Base-by-base conservation (phyloP, 1,139 yeast species). In the Debaryomycetaceae sp. region DNA sequence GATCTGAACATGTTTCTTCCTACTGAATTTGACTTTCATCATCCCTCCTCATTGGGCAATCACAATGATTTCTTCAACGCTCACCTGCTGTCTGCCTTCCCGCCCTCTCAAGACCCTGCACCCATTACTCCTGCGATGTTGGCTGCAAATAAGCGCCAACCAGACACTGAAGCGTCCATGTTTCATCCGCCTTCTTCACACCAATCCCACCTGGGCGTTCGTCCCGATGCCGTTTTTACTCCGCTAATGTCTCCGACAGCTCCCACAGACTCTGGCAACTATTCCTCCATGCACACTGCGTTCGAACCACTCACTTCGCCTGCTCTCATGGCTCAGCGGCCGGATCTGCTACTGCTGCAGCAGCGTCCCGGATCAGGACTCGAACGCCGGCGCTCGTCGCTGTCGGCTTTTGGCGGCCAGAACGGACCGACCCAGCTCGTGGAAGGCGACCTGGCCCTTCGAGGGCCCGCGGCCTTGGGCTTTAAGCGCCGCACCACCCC, bases 171-270 rank as follows among this genome's bases (percentile, higher is more conserved):
- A 16, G 18, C 24, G 5, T 13, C 21, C 22, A 16, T 14, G 15
- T n/a, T 5, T 22, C 21, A 15, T 12, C 8, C 14, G 25, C 16
- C 14, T 23, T 24, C 23, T 33, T 23, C 25, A 27, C 16, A 22
- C 18, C 18, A n/a, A n/a, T n/a, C n/a, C 16, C n/a, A n/a, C 25
- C 8, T 18, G 26, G 22, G 21, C 16, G 29, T 23, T 8, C 27
- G 65, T 21, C 69, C 71, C 1, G 70, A 63, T 32, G 66, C 66
- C 7, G 68, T 70, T 4, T 78, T 74, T 49, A 80, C 92, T 0
- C 92, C 93, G 0, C 58, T 81, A 30, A 71, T 79, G 10, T 77
- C 86, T 2, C 93, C 93, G 0, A 79, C 80, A 3, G 76, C 70
- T 15, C 86, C 87, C 0, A 45, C 70, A 40, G 85, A 76, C 22